A percentile compares a stretch with the other conserved stretches of the same genome.
These are phyloP conservation scores for Gnomoniopsis sp. DNA, from an alignment of 2,329 filamentous ascomycete species.

Conservation along the genomic window DNA sequence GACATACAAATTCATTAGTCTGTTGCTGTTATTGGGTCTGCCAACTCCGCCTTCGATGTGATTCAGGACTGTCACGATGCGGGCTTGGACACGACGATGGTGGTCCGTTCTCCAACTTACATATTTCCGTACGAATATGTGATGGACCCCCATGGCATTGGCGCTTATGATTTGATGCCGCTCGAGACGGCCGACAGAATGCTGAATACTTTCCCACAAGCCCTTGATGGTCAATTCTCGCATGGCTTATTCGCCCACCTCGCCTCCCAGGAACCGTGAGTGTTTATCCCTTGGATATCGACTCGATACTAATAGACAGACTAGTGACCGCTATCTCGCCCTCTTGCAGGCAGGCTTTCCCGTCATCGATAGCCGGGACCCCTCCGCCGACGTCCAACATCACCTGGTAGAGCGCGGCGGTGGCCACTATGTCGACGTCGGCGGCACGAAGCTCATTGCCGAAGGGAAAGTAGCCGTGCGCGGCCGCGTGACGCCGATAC, in stretches of 20 bases:
- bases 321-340: conserved; percentile 28
- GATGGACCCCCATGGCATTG: conserved; percentile 23
- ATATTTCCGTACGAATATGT: conserved; percentile 30
- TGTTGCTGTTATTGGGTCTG: conserved; percentile 33
- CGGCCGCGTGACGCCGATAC: conserved; percentile 27
- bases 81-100: conserved; percentile 30
- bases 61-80: conserved; percentile 30
- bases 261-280: conserved; percentile 26
- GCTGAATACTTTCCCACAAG: conserved; percentile 20
- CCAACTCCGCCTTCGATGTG: conserved; percentile 39
- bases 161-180: conserved; percentile 26
- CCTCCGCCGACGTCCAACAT: conserved; percentile 23
- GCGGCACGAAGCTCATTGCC: conserved; percentile 29
- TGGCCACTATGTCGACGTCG: conserved; percentile 38
- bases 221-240: conserved; percentile 22
- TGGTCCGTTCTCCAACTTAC: conserved; percentile 32
- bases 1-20: conserved; percentile 20
- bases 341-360: conserved; percentile 33
- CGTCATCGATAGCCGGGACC: conserved; percentile 29
- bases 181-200: conserved; percentile 23
- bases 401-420: conserved; percentile 33
- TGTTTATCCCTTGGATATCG: background rate
- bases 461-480: conserved; percentile 31
- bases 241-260: conserved; percentile 22
- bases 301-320: background rate